Percentiles rank a stretch among this genome's conserved stretches.
phyloP scores from a whole-genome alignment of 352 stramenopile genomes.

The Phytophthora pistaciae region DNA sequence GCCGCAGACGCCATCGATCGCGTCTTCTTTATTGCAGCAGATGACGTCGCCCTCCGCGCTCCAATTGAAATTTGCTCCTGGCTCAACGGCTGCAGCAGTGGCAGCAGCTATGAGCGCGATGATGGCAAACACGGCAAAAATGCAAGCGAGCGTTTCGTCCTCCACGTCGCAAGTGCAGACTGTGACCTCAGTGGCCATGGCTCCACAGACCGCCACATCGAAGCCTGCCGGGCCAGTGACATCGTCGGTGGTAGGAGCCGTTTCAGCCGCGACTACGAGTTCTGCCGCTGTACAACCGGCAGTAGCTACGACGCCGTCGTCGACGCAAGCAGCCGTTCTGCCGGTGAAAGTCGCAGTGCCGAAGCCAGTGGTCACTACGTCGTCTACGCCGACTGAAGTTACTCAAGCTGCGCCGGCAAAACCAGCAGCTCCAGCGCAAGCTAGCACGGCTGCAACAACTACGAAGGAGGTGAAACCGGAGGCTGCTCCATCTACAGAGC shows the following conservation, averaged over 20 bases:
- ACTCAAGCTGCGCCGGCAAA: not conserved
- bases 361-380: constrained; percentile 2
- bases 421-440: not conserved
- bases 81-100: constrained; percentile 31
- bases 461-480: not conserved
- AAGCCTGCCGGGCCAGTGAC: not conserved
- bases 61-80: constrained; percentile 34
- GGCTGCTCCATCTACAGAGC: constrained; percentile 1
- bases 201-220: not conserved
- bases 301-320: not conserved
- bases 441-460: not conserved
- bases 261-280: constrained; percentile 1
- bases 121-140: constrained; percentile 35
- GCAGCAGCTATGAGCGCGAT: constrained; percentile 38
- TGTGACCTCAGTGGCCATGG: not conserved
- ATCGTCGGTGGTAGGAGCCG: not conserved
- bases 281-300: constrained; percentile 1
- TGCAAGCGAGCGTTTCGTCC: constrained; percentile 21
- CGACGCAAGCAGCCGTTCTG: not conserved
- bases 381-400: not conserved
- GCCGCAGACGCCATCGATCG: constrained; percentile 15
- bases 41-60: constrained; percentile 28
- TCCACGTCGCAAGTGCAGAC: not conserved
- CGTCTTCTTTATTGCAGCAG: constrained; percentile 10
- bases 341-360: not conserved